These are phyloP conservation scores for Juglanconis sp. DNA, from an alignment of 2,329 filamentous ascomycete genomes.

Conservation along the genomic window DNA sequence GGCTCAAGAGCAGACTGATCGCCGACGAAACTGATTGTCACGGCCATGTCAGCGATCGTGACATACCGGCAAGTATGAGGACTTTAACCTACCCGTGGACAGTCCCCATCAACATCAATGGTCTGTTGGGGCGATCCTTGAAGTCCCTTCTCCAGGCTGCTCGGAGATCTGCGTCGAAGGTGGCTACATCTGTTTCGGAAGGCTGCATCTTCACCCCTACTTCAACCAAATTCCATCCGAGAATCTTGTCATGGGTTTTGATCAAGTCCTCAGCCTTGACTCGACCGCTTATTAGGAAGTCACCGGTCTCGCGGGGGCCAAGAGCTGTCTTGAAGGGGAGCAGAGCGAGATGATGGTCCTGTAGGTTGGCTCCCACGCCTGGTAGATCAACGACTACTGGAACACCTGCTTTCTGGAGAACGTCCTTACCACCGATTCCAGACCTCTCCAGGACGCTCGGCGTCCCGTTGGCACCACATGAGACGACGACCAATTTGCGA, in stretches of 20 bases:
- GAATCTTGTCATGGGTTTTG: conserved; percentile 27
- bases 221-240: conserved; percentile 56
- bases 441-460: conserved; percentile 48
- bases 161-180: conserved; percentile 48
- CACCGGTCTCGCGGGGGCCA: conserved; percentile 16
- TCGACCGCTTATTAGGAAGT: conserved; percentile 25
- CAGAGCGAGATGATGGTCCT: conserved; percentile 29
- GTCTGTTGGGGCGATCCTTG: conserved; percentile 23
- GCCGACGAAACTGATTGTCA: conserved; percentile 22
- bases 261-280: conserved; percentile 22
- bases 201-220: conserved; percentile 52
- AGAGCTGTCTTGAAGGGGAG: background rate
- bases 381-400: conserved; percentile 43
- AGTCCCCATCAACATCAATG: conserved; percentile 23
- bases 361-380: conserved; percentile 52
- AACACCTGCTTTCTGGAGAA: conserved; percentile 47
- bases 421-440: conserved; percentile 41
- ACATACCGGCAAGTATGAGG: background rate
- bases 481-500: conserved; percentile 42
- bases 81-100: conserved; percentile 20
- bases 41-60: background rate
- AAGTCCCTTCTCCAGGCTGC: conserved; percentile 52
- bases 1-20: conserved; percentile 31
- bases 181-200: conserved; percentile 42
- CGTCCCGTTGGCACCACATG: conserved; percentile 39